These are phyloP conservation scores for Hortaea sp. DNA, from an alignment of 2,329 filamentous ascomycete species.

Conservation along the genomic window DNA sequence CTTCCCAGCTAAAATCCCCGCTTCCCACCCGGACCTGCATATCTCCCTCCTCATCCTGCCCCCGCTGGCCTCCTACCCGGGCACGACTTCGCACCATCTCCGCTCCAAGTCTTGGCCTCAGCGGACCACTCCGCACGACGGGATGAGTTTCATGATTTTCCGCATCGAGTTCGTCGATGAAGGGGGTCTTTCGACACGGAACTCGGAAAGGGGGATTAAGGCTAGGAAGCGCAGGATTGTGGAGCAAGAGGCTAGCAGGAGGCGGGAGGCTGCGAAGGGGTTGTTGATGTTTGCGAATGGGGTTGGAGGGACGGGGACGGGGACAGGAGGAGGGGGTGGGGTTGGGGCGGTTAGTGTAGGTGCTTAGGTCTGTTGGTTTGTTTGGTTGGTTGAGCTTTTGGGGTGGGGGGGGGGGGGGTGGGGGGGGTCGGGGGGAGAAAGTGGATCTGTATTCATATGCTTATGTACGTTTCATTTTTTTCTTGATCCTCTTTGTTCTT, in stretches of 20 bases:
- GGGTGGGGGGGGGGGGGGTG: too few relatives aligned
- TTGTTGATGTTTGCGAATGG: constrained; percentile 19
- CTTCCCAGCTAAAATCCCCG: constrained; percentile 54
- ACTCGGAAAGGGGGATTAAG: constrained; percentile 36
- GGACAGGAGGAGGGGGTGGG: neutral
- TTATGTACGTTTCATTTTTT: too few relatives aligned
- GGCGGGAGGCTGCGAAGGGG: constrained; percentile 20
- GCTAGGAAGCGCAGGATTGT: constrained; percentile 41
- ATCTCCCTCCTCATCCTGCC: constrained; percentile 81
- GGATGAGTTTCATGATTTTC: constrained; percentile 78
- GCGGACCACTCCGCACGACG: constrained; percentile 52
- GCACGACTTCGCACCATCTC: constrained; percentile 68
- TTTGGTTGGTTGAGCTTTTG: too few relatives aligned
- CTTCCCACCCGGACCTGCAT: constrained; percentile 63
- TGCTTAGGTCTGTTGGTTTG: neutral
- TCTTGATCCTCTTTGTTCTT: too few relatives aligned
- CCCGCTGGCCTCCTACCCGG: constrained; percentile 63
- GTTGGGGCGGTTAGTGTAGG: neutral
- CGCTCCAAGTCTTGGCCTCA: constrained; percentile 70
- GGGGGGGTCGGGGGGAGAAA: too few relatives aligned
- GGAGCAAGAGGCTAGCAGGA: constrained; percentile 23
- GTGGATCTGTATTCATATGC: too few relatives aligned
- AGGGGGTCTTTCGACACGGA: constrained; percentile 39
- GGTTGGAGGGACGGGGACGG: neutral
- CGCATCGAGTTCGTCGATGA: constrained; percentile 80